Conservation (phyloP, 2,329 filamentous ascomycete species). For the Fusarium zealandicum region DNA sequence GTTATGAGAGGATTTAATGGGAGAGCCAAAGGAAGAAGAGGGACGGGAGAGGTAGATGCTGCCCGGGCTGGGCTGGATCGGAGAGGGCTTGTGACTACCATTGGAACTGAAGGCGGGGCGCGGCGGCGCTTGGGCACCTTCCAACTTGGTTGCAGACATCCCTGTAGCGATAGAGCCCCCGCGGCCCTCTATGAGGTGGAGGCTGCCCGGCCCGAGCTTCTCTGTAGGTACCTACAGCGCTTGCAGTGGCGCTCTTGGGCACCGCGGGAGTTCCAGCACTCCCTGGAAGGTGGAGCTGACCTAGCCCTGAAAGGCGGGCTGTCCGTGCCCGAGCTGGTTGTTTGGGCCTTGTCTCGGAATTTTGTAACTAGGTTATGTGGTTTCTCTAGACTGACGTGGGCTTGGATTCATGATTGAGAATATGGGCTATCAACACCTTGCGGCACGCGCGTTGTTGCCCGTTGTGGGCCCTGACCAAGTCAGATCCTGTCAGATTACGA, state of each 20-base stretch:
- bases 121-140: constrained; percentile 33
- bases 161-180: no score
- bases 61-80: constrained; percentile 31
- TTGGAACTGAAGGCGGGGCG: constrained; percentile 5
- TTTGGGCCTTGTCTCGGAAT: constrained; percentile 32
- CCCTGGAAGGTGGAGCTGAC: constrained; percentile 15
- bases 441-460: constrained; percentile 19
- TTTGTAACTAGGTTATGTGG: constrained; percentile 1
- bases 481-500: no score
- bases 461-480: no score
- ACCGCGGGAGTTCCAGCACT: constrained; percentile 22
- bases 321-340: constrained; percentile 12
- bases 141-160: constrained; percentile 21
- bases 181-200: no score
- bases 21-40: constrained; percentile 18
- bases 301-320: constrained; percentile 9
- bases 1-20: constrained; percentile 24
- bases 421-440: constrained; percentile 2
- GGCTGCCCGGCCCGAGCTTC: constrained; percentile 25
- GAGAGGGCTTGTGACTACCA: constrained; percentile 31
- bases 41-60: constrained; percentile 18
- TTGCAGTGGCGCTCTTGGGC: constrained; percentile 5
- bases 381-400: constrained; percentile 12
- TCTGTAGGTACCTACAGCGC: constrained; percentile 4
- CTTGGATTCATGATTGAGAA: background rate